Evolutionary conservation across 2,329 filamentous ascomycete genomes (phyloP), one percentile per base, ranked within the genome.

Genomic region (Exophiala mesophila): DNA sequence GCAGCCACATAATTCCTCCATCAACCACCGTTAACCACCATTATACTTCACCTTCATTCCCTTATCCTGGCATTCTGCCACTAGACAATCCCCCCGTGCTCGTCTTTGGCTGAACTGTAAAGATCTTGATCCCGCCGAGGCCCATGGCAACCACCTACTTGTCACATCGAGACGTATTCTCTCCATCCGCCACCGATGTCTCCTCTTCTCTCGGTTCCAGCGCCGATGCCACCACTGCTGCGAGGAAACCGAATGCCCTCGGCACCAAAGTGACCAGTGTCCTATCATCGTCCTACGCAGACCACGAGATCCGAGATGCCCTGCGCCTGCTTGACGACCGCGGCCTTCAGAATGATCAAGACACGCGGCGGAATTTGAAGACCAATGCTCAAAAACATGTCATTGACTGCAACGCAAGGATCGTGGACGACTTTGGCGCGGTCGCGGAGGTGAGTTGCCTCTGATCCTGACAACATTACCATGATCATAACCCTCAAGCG

Each of bases 281-380:
- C 29, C 77, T 97, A 36, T 95, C 92, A 3, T 83, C 88, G 2
- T 95, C 90, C 0, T 96, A 95, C 66, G 85, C 88, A 5, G 92
- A 97, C 64, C 75, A 86, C 4, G 90, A 96, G 54, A 94, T 97
- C 55, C 80, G 88, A 52, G 86, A 94, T 69, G 83, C 88, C 10
- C 69, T 98, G 20, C 72, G 77, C 39, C 78, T 92, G 1, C 69
- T 97, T 15, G 90, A 96, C 64, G 69, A 78, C 36, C 77, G 85
- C 24, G 74, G 74, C 1, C 63, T 88, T 10, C 69, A 75, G 41
- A 96, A 94, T 60, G 86, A 80, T 9, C 74, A 85, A 7, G 85
- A 89, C 53, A 83, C 82, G 2, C 77, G 92, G 38, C 80, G 90
- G 4, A 82, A 86, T 45, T 67, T 97, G 12, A 80, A 89, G 29